phyloP scores from a whole-genome alignment of 2,329 filamentous ascomycete species.

The Teratosphaeria epicoccoides region DNA sequence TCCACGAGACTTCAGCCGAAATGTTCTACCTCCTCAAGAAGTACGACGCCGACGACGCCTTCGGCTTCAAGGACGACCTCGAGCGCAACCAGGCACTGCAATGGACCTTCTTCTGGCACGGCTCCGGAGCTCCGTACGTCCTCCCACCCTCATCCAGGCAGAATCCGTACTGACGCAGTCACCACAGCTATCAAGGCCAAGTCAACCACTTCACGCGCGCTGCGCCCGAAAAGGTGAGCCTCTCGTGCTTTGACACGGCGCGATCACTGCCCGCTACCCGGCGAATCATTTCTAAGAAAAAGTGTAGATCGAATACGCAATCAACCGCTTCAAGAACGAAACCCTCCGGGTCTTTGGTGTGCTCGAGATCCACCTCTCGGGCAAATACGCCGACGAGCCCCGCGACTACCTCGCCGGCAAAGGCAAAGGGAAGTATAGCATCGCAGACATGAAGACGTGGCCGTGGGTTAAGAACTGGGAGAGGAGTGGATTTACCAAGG shows the following conservation, averaged over 20 bases:
- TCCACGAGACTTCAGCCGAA: constrained; percentile 45
- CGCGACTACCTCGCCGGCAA: constrained; percentile 44
- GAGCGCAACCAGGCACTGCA: constrained; percentile 41
- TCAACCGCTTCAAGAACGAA: constrained; percentile 43
- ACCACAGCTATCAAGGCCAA: constrained; percentile 30
- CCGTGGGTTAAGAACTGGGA: constrained; percentile 41
- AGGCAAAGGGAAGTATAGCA: constrained; percentile 44
- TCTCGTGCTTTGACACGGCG: too few species aligned
- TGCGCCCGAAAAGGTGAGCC: constrained; percentile 39
- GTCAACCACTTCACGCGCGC: constrained; percentile 37
- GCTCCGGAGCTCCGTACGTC: constrained; percentile 32
- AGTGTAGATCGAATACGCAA: constrained; percentile 40
- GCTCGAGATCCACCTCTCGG: constrained; percentile 44
- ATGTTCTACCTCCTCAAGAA: constrained; percentile 43
- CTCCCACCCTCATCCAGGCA: constrained; percentile 13
- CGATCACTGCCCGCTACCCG: too few species aligned
- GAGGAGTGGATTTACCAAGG: constrained; percentile 32
- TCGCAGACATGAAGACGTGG: constrained; percentile 45
- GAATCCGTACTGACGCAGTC: not conserved
- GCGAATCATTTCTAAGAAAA: too few species aligned
- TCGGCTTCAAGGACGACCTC: constrained; percentile 43
- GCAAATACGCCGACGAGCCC: constrained; percentile 40
- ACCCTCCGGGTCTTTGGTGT: constrained; percentile 43
- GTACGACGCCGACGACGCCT: constrained; percentile 39
- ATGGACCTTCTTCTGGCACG: constrained; percentile 48